phyloP scores from a whole-genome alignment of 2,329 filamentous ascomycete species.

The Xylariaceae sp. region DNA sequence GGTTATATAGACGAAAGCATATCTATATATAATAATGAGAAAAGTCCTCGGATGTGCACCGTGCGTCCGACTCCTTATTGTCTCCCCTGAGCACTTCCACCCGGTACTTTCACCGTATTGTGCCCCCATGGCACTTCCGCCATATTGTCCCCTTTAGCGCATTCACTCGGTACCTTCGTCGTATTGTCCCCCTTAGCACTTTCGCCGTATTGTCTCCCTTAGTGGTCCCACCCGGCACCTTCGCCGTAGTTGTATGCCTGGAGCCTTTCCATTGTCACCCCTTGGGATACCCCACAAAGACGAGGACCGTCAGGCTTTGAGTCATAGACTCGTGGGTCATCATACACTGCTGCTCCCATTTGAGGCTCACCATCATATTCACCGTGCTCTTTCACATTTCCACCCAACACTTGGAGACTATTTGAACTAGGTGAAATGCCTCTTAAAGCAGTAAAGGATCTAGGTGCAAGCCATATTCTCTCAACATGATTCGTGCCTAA shows the following conservation, averaged over 20 bases:
- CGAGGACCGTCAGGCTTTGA: background rate
- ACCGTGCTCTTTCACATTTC: background rate
- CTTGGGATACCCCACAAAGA: slow-evolving; percentile 14
- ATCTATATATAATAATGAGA: too few relatives aligned
- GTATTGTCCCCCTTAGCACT: slow-evolving; percentile 14
- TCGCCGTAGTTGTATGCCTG: slow-evolving; percentile 15
- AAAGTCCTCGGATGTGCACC: background rate
- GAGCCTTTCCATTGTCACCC: slow-evolving; percentile 17
- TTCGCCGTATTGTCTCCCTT: too few relatives aligned
- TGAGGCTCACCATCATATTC: background rate
- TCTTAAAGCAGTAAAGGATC: background rate
- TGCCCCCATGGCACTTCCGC: slow-evolving; percentile 16
- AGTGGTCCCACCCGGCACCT: slow-evolving; percentile 8
- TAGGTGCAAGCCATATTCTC: background rate
- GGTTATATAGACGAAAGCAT: too few relatives aligned
- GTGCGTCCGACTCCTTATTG: background rate
- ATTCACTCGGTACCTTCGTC: slow-evolving; percentile 10
- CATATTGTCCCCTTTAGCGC: slow-evolving; percentile 13
- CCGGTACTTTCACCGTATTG: slow-evolving; percentile 16
- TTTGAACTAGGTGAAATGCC: background rate
- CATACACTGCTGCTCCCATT: background rate
- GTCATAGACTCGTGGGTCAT: background rate
- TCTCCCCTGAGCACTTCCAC: background rate
- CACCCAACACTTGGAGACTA: background rate
- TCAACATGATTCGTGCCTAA: background rate